Evolutionary conservation across 148 eudicot species (phyloP), one percentile per base, ranked within the genome.

Genomic region (Rhododendron williamsianum): DNA sequence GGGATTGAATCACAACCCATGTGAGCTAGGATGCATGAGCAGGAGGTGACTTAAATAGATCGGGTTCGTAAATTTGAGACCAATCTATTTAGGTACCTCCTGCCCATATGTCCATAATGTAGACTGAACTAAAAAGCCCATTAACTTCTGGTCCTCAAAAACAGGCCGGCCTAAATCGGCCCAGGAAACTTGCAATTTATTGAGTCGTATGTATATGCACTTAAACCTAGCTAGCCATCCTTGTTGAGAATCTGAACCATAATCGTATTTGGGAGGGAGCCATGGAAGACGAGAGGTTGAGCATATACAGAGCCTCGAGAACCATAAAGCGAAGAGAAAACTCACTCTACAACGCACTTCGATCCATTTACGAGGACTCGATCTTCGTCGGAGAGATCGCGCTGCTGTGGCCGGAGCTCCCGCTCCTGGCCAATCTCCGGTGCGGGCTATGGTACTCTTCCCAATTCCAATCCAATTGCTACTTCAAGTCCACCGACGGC

Each of bases 401-500:
- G 0, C 96, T 94, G 89, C 76, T 97, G 9, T 97, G 99, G 99
- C 98, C 98, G n/a, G 89, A 90, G 38, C 91, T 97, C 19, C 98
- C 99, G 0, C 83, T 97, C 1, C 78, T 97, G 6, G 98, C 98
- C 51, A 97, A 97, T 58, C 95, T 97, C 56, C 94, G 99, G 0
- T 97, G 99, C 54, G 99, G 99, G 0, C 88, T 97, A 0, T 97
- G 99, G 99, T 97, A 97, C 85, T 86, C 89, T 0, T 76, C 87
- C 10, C 87, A 60, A 9, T 95, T 95, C 83, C 63, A 94, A 60
- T 86, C 84, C 9, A 93, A 87, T 71, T 97, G 99, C 74, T 97
- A 97, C 89, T 97, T 97, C 90, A 97, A 97, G 84, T 97, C 99
- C 36, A 97, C 98, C 8, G 99, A 97, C 73, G 98, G 99, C 2